Conservation (phyloP, 208 protist species). For the Willaertia magna region DNA sequence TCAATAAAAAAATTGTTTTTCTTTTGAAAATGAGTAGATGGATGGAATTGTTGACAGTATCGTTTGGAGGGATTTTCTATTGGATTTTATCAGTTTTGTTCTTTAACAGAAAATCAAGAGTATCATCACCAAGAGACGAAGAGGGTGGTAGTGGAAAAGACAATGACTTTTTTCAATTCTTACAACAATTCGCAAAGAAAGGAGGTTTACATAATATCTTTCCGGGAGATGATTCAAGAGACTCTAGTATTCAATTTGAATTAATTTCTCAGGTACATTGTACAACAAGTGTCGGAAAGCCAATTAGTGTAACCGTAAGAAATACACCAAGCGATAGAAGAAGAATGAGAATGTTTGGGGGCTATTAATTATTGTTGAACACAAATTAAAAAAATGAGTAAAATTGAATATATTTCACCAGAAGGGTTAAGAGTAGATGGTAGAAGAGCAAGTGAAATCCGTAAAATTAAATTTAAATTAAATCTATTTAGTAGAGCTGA, state of each 20-base stretch:
- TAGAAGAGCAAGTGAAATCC: slow-evolving; percentile 51
- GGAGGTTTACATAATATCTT: background rate
- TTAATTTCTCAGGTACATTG: slow-evolving; percentile 7
- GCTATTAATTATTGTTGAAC: background rate
- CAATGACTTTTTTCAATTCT: background rate
- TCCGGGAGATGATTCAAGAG: background rate
- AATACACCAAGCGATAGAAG: background rate
- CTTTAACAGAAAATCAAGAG: background rate
- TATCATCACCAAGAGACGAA: background rate
- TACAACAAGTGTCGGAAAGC: background rate
- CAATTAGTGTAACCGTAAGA: background rate
- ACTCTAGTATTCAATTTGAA: slow-evolving; percentile 9
- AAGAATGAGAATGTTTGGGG: slow-evolving; percentile 11
- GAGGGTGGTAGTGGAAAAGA: too few species aligned
- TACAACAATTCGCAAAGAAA: background rate
- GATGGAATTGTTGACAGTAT: too few species aligned
- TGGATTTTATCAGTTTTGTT: background rate
- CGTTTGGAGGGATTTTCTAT: background rate
- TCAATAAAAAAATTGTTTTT: too few species aligned
- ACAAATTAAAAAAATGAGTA: background rate
- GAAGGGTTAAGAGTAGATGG: slow-evolving; percentile 63
- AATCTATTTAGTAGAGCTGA: slow-evolving; percentile 44
- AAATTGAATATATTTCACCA: slow-evolving; percentile 35
- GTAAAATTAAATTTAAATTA: slow-evolving; percentile 42
- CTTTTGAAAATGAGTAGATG: too few species aligned